These are phyloP conservation scores for Colletotrichum gloeosporioides DNA, from an alignment of 2,329 filamentous ascomycete species.

Conservation along the genomic window DNA sequence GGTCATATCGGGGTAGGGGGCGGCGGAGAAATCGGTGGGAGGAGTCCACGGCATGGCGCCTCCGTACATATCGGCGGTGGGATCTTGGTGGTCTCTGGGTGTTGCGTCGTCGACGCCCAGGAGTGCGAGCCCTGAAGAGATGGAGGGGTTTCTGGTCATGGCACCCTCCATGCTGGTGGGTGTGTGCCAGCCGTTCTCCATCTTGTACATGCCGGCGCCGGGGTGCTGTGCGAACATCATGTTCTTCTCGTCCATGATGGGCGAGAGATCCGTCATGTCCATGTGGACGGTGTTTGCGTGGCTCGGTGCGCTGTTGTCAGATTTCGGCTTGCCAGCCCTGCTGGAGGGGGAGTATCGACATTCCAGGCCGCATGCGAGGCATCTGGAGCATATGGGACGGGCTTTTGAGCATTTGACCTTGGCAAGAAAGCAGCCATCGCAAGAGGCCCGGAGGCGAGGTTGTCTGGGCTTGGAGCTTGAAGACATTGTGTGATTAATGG, in stretches of 20 bases:
- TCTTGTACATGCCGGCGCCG: constrained; percentile 37
- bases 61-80: constrained; percentile 37
- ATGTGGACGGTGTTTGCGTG: constrained; percentile 24
- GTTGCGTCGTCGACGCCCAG: constrained; percentile 33
- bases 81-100: constrained; percentile 21
- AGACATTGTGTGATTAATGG: constrained; percentile 18
- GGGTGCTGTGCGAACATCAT: constrained; percentile 33
- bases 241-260: constrained; percentile 31
- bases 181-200: constrained; percentile 44
- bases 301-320: constrained; percentile 29
- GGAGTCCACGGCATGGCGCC: constrained; percentile 45
- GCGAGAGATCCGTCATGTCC: constrained; percentile 27
- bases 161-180: constrained; percentile 38
- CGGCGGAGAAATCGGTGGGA: constrained; percentile 36
- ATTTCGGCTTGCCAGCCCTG: constrained; percentile 54
- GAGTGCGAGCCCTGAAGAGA: constrained; percentile 36
- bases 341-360: constrained; percentile 60
- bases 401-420: constrained; percentile 63
- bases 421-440: constrained; percentile 60
- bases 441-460: constrained; percentile 52
- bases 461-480: constrained; percentile 37
- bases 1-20: constrained; percentile 37
- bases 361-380: constrained; percentile 52
- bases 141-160: constrained; percentile 37
- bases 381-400: constrained; percentile 58